Conservation (phyloP, 2,329 filamentous ascomycete genomes). For the Cladorrhinum sp. region DNA sequence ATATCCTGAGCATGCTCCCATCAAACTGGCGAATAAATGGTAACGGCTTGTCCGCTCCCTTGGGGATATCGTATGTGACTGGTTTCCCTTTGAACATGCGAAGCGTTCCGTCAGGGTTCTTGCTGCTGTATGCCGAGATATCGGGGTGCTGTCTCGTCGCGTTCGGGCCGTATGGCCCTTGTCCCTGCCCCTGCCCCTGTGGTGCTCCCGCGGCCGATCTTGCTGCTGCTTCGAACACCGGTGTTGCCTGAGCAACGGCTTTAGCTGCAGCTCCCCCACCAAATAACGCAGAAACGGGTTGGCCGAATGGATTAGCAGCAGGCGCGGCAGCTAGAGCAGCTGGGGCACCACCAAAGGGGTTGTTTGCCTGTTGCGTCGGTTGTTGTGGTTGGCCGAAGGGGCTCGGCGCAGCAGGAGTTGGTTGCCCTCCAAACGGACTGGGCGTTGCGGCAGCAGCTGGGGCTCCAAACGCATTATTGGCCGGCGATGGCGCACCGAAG, state of each 20-base stretch:
- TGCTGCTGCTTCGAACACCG: conserved; percentile 2
- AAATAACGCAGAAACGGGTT: neutral
- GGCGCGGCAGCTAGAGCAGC: conserved; percentile 3
- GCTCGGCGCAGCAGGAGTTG: neutral
- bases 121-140: conserved; percentile 29
- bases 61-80: conserved; percentile 39
- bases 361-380: neutral
- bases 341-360: neutral
- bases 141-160: conserved; percentile 33
- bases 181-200: neutral
- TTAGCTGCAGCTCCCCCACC: neutral
- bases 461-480: conserved; percentile 32
- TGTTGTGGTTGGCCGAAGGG: conserved; percentile 18
- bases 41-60: conserved; percentile 41
- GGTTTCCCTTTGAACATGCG: conserved; percentile 33
- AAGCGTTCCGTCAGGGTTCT: conserved; percentile 27
- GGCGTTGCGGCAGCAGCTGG: conserved; percentile 22
- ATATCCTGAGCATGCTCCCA: conserved; percentile 62
- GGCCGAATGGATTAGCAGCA: conserved; percentile 6
- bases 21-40: conserved; percentile 48
- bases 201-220: neutral
- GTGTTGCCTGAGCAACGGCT: neutral
- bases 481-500: conserved; percentile 21
- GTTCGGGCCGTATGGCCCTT: conserved; percentile 27
- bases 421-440: conserved; percentile 2